Evolutionary conservation across 352 stramenopile genomes (phyloP), one percentile per base, ranked within the genome.

Genomic region (Phytophthora crassamura): DNA sequence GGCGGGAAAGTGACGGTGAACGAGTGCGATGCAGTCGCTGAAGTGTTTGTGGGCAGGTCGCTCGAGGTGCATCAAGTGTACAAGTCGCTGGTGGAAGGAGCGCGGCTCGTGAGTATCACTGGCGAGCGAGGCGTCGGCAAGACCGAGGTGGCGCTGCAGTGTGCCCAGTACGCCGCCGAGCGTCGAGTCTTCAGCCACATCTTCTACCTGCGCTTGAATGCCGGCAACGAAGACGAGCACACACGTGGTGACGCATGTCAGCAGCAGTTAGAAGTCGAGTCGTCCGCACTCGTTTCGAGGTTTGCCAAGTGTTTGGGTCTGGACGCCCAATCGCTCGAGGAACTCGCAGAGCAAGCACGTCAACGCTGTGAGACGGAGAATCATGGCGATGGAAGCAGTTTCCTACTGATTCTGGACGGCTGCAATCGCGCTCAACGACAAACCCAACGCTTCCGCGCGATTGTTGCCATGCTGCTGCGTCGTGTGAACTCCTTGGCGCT

Each of bases 41-140:
- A 93, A 53, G 75, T 88, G 2, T 92, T 94, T 48, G 75, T 96
- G 11, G 86, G 88, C 0, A 72, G 88, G 0, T 93, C 83, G n/a
- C 51, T 93, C n/a, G 84, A 94, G 34, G 79, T 93, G 18, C 86
- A 96, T 55, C 76, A 86, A 35, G 83, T 84, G 45, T 94, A 83
- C 62, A 92, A 92, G 55, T 75, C 83, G 16, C 64, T 96, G 12
- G 88, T 93, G 10, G 84, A 91, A 75, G 84, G 82, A 18, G 82
- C 86, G 15, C 72, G 88, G 4, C 74, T 94, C 15, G 78, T 94
- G 56, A 94, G 77, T 38, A 72, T 96, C 36, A 90, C 79, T 7
- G 88, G 88, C 12, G 76, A 91, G 5, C 64, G 77, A 6, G 88
- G 88, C 7, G 79, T 96, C 15, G 88, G 88, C 48, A 96, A 96